Evolutionary conservation across 768 basidiomycete species (phyloP), one percentile per base, ranked within the genome.

Genomic region (Leccinum incarnatum): DNA sequence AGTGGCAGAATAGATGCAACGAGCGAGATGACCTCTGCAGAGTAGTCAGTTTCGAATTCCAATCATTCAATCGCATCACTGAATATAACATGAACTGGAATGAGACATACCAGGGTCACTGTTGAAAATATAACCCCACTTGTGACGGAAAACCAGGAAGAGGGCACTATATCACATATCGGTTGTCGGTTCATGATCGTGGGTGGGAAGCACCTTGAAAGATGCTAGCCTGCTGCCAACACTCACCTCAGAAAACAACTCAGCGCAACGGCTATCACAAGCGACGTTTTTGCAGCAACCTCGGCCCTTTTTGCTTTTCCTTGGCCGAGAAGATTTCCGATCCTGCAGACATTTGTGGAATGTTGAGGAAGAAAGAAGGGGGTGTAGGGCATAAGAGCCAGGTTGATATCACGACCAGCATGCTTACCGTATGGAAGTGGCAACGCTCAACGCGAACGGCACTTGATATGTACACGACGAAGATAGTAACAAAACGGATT

Each of bases 291-390:
- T 2, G 89, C 83, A 0, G 90, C 83, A 34, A 90, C 77, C 14
- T 78, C 80, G 0, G 95, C 94, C 50, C 92, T 86, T 56, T 78
- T 78, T 0, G 87, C 84, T 36, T 92, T 87, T 37, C 82, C 78
- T 62, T 94, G 89, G 5, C 95, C 95, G 2, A 97, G 80, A 2
- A 96, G 78, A 67, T 97, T 97, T 12, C 95, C 95, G 30, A 95
- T 87, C 9, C 92, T 92, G 56, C 19, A 27, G 32, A 53, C 15
- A 55, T 54, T 45, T 49, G 46, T 14, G 25, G 11, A n/a, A 40
- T 15, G 45, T 30, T 46, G 23, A 42, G 25, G 42, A 40, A n/a
- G 30, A 47, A 30, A 45, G 10, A 29, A 46, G 10, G 19, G 17
- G 8, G n/a, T 32, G 6, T 30, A 45, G 5, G 19, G 36, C 5